Percentiles rank a stretch among this genome's conserved stretches.
Evolutionary conservation across 2,329 filamentous ascomycete species (phyloP).

Genomic region (Raffaelea arxii): DNA sequence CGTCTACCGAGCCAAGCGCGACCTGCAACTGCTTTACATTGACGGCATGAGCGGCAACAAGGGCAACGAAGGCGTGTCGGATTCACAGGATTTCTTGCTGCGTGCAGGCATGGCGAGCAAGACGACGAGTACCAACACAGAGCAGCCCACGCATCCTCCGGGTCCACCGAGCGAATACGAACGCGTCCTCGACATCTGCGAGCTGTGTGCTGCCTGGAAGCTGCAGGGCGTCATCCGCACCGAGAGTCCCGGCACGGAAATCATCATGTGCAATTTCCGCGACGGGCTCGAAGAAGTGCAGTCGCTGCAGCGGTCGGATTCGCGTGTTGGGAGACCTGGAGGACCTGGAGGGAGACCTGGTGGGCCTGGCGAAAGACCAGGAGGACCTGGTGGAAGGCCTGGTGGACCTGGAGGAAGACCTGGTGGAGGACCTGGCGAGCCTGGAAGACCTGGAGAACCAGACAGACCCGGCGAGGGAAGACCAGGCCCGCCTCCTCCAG

Average conservation of each 20-base stretch:
- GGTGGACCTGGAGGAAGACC: too few species aligned
- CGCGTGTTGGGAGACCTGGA: neutral
- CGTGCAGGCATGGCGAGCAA: neutral
- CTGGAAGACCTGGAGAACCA: neutral
- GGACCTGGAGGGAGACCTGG: neutral
- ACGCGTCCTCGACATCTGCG: slow-evolving; percentile 6
- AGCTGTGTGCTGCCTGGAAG: slow-evolving; percentile 6
- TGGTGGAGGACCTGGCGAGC: neutral
- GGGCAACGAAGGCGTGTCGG: neutral
- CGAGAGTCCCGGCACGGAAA: slow-evolving; percentile 6
- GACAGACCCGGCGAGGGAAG: too few species aligned
- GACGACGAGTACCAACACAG: neutral
- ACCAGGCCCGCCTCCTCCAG: too few species aligned
- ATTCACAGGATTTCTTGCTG: neutral
- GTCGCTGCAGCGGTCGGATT: slow-evolving; percentile 7
- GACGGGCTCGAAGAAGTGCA: slow-evolving; percentile 8
- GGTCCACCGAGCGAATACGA: neutral
- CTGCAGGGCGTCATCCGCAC: slow-evolving; percentile 9
- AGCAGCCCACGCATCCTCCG: neutral
- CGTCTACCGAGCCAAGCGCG: neutral
- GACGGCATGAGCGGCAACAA: neutral
- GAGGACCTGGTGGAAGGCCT: neutral
- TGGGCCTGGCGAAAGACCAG: neutral
- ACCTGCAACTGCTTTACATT: neutral
- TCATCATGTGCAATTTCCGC: slow-evolving; percentile 9